Evolutionary conservation across 2,329 filamentous ascomycete genomes (phyloP).

Genomic region (Microcyclospora pomicola): DNA sequence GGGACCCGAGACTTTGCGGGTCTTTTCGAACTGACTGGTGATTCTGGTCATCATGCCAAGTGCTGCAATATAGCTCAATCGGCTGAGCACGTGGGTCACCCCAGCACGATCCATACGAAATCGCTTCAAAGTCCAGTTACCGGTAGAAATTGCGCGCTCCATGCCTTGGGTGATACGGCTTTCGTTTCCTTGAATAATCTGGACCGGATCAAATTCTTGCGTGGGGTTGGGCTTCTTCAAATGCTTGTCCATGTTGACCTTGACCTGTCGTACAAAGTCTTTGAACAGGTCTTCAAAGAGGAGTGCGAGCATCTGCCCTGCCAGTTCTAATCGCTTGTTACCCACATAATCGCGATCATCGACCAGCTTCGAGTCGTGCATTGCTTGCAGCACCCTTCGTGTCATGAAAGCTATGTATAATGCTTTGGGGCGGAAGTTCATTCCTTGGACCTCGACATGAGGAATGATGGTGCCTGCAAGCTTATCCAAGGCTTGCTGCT

Average conservation of each 20-base stretch:
- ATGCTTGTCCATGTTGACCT: constrained; percentile 87
- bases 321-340: constrained; percentile 90
- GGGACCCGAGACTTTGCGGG: constrained; percentile 87
- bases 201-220: constrained; percentile 72
- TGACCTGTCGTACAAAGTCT: constrained; percentile 77
- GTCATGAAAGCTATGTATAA: constrained; percentile 96
- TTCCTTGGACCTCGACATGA: constrained; percentile 78
- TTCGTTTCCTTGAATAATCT: constrained; percentile 71
- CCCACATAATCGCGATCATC: constrained; percentile 97
- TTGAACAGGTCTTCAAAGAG: constrained; percentile 98
- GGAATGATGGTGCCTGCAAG: constrained; percentile 87
- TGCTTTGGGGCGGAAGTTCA: constrained; percentile 94
- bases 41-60: constrained; percentile 99
- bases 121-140: constrained; percentile 94
- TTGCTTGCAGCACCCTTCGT: constrained; percentile 86
- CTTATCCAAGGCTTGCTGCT: constrained; percentile 85
- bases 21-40: constrained; percentile 97
- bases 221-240: constrained; percentile 87
- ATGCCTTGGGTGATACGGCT: constrained; percentile 83
- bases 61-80: constrained; percentile 89
- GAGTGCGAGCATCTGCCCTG: constrained; percentile 82
- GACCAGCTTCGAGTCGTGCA: constrained; percentile 75
- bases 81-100: constrained; percentile 89
- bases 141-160: constrained; percentile 90
- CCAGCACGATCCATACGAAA: constrained; percentile 98